A percentile compares a stretch with the other conserved stretches of the same genome.
Evolutionary conservation across 2,329 filamentous ascomycete genomes (phyloP).

Genomic region (Diaporthe citriasiana): DNA sequence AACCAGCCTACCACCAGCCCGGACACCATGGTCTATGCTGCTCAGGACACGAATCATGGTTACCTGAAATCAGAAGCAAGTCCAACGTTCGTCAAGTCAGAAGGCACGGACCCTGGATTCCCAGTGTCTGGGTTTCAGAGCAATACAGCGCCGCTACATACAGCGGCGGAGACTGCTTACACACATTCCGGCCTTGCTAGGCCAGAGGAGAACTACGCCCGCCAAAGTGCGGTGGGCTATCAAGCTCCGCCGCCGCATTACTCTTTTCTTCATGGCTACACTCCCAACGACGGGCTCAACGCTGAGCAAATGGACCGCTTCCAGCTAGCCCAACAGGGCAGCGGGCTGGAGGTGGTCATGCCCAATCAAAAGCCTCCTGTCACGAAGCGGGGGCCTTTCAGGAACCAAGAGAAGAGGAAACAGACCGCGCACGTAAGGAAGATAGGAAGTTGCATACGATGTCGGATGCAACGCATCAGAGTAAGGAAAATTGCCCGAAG

Average conservation of each 20-base stretch:
- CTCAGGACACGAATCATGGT: constrained; percentile 45
- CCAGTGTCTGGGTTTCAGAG: background rate
- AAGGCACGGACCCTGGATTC: constrained; percentile 43
- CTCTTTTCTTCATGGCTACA: constrained; percentile 21
- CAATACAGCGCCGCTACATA: background rate
- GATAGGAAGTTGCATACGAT: constrained; percentile 72
- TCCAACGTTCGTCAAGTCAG: constrained; percentile 46
- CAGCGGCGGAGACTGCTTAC: constrained; percentile 3
- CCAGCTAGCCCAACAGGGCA: constrained; percentile 39
- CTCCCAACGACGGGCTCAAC: constrained; percentile 27
- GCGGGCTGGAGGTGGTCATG: constrained; percentile 46
- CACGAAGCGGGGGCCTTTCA: constrained; percentile 67
- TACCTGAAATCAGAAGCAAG: constrained; percentile 47
- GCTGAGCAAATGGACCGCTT: constrained; percentile 33
- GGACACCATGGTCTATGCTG: constrained; percentile 59
- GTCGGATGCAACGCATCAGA: constrained; percentile 73
- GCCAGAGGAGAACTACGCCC: constrained; percentile 6
- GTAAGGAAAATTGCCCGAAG: constrained; percentile 55
- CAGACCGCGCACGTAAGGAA: constrained; percentile 70
- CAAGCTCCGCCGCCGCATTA: constrained; percentile 15
- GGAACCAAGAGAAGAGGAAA: constrained; percentile 63
- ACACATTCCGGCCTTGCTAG: background rate
- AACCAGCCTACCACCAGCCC: constrained; percentile 47
- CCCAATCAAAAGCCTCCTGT: constrained; percentile 54
- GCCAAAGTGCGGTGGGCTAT: constrained; percentile 2